phyloP scores from a whole-genome alignment of 2,329 filamentous ascomycete genomes.

The Acephala macrosclerotiorum region DNA sequence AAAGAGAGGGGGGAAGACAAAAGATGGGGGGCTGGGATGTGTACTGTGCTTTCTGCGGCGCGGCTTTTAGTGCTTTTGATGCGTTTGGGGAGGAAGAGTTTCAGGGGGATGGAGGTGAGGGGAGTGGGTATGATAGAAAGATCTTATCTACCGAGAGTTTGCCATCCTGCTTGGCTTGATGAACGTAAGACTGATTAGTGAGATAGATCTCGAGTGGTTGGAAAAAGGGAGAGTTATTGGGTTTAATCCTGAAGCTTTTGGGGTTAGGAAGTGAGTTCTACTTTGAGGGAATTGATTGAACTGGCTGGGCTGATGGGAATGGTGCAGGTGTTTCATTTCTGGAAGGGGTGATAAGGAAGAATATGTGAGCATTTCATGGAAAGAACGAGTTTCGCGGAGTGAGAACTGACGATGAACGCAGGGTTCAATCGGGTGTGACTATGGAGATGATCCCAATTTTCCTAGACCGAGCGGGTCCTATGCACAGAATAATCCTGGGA shows the following conservation, averaged over 20 bases:
- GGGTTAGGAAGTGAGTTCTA: slow-evolving; percentile 25
- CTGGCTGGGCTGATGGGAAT: not conserved
- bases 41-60: slow-evolving; percentile 30
- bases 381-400: not conserved
- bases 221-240: slow-evolving; percentile 17
- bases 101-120: not conserved
- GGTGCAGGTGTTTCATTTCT: slow-evolving; percentile 29
- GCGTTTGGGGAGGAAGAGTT: slow-evolving; percentile 6
- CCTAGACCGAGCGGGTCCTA: not conserved
- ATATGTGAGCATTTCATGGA: slow-evolving; percentile 17
- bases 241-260: slow-evolving; percentile 29
- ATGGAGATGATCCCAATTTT: slow-evolving; percentile 30
- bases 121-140: slow-evolving; percentile 11
- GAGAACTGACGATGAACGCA: not conserved
- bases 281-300: too few relatives aligned
- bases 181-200: too few relatives aligned
- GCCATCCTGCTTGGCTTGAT: too few relatives aligned
- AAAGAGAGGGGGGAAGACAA: not conserved
- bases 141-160: slow-evolving; percentile 22
- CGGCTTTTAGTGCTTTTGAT: slow-evolving; percentile 15
- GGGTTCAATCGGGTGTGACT: slow-evolving; percentile 16
- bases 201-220: slow-evolving; percentile 26
- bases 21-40: slow-evolving; percentile 28
- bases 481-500: not conserved
- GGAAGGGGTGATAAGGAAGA: slow-evolving; percentile 9